Conservation (phyloP, 1,139 yeast species). For the Candida tunisiensis region DNA sequence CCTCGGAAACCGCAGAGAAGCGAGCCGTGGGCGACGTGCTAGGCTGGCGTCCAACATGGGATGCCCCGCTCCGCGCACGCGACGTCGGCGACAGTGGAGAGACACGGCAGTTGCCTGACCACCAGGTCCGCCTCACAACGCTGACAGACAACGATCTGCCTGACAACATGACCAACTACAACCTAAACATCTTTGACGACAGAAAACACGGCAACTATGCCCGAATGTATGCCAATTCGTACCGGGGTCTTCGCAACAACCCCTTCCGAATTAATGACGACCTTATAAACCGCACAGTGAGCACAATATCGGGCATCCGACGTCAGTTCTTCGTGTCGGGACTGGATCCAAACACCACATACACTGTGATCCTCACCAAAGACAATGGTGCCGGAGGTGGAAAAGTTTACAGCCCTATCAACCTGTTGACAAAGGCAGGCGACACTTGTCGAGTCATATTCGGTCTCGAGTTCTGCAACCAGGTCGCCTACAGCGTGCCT, state of each 20-base stretch:
- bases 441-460: constrained; percentile 56
- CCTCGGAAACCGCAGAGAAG: too few relatives aligned
- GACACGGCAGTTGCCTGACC: too few relatives aligned
- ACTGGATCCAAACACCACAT: constrained; percentile 42
- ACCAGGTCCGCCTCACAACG: too few relatives aligned
- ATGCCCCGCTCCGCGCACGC: too few relatives aligned
- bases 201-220: constrained; percentile 18
- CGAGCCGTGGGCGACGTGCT: too few relatives aligned
- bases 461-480: constrained; percentile 58
- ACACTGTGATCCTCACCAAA: constrained; percentile 40
- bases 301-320: too few relatives aligned
- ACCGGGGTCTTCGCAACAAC: constrained; percentile 31
- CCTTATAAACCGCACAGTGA: too few relatives aligned
- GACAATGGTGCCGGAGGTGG: constrained; percentile 35
- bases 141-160: too few relatives aligned
- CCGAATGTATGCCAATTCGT: too few relatives aligned
- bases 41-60: too few relatives aligned
- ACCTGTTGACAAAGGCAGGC: constrained; percentile 40
- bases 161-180: constrained; percentile 8
- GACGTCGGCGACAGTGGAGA: too few relatives aligned
- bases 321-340: constrained; percentile 45
- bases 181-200: constrained; percentile 9
- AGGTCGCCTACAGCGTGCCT: constrained; percentile 84
- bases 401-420: constrained; percentile 38
- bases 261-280: too few relatives aligned